phyloP scores from a whole-genome alignment of 2,329 filamentous ascomycete species.

The Thelonectria blattea region DNA sequence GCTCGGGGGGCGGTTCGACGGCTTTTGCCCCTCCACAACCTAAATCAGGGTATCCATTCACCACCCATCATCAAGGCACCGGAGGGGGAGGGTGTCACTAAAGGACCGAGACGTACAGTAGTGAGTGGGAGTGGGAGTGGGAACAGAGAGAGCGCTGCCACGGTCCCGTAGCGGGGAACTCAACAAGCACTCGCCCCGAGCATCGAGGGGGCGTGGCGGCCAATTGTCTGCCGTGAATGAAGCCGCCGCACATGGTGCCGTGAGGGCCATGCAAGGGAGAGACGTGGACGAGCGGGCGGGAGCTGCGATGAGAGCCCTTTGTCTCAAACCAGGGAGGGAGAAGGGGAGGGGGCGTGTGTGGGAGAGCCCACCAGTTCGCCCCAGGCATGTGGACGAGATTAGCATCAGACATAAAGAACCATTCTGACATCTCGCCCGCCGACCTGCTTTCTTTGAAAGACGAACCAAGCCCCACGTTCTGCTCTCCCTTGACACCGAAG shows the following conservation, averaged over 20 bases:
- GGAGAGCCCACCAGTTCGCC: slow-evolving; percentile 27
- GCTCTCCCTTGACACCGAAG: no score
- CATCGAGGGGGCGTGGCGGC: slow-evolving; percentile 32
- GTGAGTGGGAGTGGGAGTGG: slow-evolving; percentile 18
- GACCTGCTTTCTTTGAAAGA: slow-evolving; percentile 39
- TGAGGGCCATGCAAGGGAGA: slow-evolving; percentile 48
- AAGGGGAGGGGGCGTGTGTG: slow-evolving; percentile 34
- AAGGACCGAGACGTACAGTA: not conserved
- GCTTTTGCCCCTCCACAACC: slow-evolving; percentile 38
- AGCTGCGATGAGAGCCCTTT: slow-evolving; percentile 12
- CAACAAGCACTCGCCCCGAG: slow-evolving; percentile 37
- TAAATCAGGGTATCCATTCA: slow-evolving; percentile 39
- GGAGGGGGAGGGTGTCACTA: slow-evolving; percentile 5
- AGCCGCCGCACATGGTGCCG: slow-evolving; percentile 45
- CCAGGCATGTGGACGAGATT: slow-evolving; percentile 52
- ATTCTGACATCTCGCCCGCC: slow-evolving; percentile 33
- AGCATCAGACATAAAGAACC: slow-evolving; percentile 45
- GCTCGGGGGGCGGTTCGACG: slow-evolving; percentile 6
- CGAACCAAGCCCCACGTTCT: no score
- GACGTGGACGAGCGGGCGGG: slow-evolving; percentile 36
- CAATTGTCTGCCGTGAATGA: slow-evolving; percentile 37
- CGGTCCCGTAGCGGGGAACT: slow-evolving; percentile 32
- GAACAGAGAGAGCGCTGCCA: slow-evolving; percentile 30
- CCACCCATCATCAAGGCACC: slow-evolving; percentile 40
- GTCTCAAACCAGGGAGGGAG: slow-evolving; percentile 24